Conservation (phyloP, 768 basidiomycete genomes). For the Russula dissimulans region DNA sequence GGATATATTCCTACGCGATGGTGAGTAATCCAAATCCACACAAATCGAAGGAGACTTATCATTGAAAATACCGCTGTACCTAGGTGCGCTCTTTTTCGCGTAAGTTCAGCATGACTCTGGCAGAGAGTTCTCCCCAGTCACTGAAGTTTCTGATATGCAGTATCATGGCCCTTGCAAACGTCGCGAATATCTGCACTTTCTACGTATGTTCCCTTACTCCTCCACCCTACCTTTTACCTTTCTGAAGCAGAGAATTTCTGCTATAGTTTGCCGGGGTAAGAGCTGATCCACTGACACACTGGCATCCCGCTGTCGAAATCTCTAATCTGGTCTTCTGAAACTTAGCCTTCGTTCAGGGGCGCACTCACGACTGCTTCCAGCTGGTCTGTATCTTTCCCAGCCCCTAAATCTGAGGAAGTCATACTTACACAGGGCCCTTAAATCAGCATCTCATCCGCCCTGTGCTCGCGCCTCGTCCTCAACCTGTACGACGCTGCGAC, state of each 20-base stretch:
- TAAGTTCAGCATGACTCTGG: slow-evolving; percentile 24
- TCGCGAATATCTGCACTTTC: slow-evolving; percentile 39
- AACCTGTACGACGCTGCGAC: slow-evolving; percentile 39
- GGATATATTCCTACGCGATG: slow-evolving; percentile 39
- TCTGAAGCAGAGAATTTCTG: not conserved
- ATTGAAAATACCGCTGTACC: not conserved
- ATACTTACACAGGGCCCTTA: not conserved
- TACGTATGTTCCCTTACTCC: slow-evolving; percentile 23
- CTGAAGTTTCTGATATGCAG: slow-evolving; percentile 24
- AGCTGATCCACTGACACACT: not conserved
- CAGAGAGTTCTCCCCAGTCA: not conserved
- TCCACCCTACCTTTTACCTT: not conserved
- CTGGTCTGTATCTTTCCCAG: slow-evolving; percentile 28
- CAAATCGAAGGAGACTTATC: not conserved
- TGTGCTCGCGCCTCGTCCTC: slow-evolving; percentile 49
- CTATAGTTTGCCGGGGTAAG: slow-evolving; percentile 22
- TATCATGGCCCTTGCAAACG: slow-evolving; percentile 42
- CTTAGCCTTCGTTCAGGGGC: slow-evolving; percentile 38
- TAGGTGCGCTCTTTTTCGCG: slow-evolving; percentile 50
- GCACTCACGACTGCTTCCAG: slow-evolving; percentile 41
- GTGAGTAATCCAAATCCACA: slow-evolving; percentile 26
- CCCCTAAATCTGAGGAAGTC: not conserved
- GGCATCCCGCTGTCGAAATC: slow-evolving; percentile 17
- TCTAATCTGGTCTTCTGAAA: slow-evolving; percentile 21
- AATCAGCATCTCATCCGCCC: slow-evolving; percentile 38